These are phyloP conservation scores for Phytopythium vexans DNA, from an alignment of 352 stramenopile genomes.

Conservation along the genomic window DNA sequence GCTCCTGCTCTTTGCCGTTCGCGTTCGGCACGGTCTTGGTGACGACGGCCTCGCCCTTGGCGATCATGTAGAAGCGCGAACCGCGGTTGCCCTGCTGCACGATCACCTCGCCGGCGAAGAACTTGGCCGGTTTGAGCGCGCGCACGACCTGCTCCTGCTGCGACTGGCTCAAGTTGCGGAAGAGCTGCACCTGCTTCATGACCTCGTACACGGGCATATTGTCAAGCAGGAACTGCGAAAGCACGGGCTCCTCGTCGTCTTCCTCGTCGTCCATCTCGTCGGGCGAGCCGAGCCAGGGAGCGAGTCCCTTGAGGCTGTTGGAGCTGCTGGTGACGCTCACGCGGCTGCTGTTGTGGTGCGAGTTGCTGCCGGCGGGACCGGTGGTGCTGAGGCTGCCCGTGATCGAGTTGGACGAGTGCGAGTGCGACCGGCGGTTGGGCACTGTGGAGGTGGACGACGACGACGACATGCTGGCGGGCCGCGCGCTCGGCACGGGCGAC, in stretches of 20 bases:
- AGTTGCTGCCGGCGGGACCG: slow-evolving; percentile 17
- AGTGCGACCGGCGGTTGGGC: slow-evolving; percentile 26
- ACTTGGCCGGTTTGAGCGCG: slow-evolving; percentile 82
- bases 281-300: slow-evolving; percentile 63
- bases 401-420: slow-evolving; percentile 29
- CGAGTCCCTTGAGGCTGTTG: slow-evolving; percentile 56
- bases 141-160: slow-evolving; percentile 87
- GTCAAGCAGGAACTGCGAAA: slow-evolving; percentile 74
- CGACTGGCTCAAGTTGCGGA: slow-evolving; percentile 82
- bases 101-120: slow-evolving; percentile 80
- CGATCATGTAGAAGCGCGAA: slow-evolving; percentile 90
- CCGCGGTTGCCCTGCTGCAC: slow-evolving; percentile 83
- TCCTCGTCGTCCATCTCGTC: slow-evolving; percentile 66
- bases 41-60: slow-evolving; percentile 83
- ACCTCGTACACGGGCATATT: slow-evolving; percentile 88
- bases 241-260: slow-evolving; percentile 60
- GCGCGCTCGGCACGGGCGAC: slow-evolving; percentile 32
- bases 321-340: slow-evolving; percentile 49
- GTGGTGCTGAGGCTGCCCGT: slow-evolving; percentile 8
- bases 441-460: slow-evolving; percentile 42
- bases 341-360: slow-evolving; percentile 27
- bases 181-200: slow-evolving; percentile 87
- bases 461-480: slow-evolving; percentile 45
- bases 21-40: slow-evolving; percentile 58
- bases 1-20: slow-evolving; percentile 51